Evolutionary conservation across 257 asterid genomes (phyloP), one percentile per base, ranked within the genome.

Genomic region (Scutellaria galericulata): DNA sequence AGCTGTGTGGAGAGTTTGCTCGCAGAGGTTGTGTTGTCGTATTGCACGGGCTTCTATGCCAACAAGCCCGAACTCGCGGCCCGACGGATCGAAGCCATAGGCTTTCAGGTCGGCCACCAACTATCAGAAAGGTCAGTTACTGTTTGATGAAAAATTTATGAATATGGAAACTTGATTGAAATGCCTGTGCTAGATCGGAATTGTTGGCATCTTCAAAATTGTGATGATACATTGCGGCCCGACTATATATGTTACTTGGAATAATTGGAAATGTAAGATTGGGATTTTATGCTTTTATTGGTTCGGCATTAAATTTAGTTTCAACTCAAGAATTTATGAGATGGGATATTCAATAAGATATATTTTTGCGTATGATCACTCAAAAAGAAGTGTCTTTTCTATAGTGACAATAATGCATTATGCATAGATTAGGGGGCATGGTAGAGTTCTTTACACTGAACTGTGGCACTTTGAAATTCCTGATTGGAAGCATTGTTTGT

Each of bases 41-140:
- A 89, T 74, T 86, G 97, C 85, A 81, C 81, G 77, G 96, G 92
- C 9, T 83, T 85, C 81, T 94, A 88, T 64, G 97, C 97, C 78
- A 83, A 76, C 85, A 94, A 94, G 83, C 95, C 96, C 8, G 97
- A 94, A 77, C 92, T 94, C 56, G 97, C 99, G 50, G 97, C 97
- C 14, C 96, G 96, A 7, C 80, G 99, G 85, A 91, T 94, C 82
- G 97, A 94, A 80, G 96, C 99, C 78, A 89, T 91, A 24, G 97
- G 97, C 15, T 94, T 89, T 80, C 96, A 94, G 72, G 99, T 89
- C 74, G 99, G 97, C 73, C 99, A 91, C 78, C 99, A 92, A 63
- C 86, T 91, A 3, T 84, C 93, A 6, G 97, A 94, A 71, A 89
- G 99, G 99, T 91, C 15, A 7, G 62, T 64, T 37, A 0, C 4